These are phyloP conservation scores for Biancaea sappan DNA, from an alignment of 306 rosid species.

Conservation along the genomic window DNA sequence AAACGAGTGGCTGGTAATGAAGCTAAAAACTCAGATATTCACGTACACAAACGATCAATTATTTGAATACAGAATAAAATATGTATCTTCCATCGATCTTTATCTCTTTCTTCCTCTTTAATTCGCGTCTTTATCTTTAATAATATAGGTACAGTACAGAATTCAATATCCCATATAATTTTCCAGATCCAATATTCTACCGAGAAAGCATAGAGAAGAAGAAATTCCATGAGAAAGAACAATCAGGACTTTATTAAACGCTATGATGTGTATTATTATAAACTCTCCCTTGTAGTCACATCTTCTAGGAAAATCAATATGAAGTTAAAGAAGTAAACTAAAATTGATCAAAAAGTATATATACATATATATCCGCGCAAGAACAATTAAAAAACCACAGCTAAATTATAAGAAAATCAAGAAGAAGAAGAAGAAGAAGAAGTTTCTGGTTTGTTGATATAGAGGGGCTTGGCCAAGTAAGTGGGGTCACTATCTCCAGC, in stretches of 20 bases:
- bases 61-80: too few species aligned
- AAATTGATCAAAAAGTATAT: constrained; percentile 7
- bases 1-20: too few species aligned
- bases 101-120: too few species aligned
- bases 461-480: constrained; percentile 68
- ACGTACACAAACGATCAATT: too few species aligned
- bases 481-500: constrained; percentile 83
- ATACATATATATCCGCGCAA: background rate
- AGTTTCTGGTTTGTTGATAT: constrained; percentile 33
- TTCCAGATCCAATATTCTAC: too few species aligned
- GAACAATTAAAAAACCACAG: background rate
- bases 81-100: too few species aligned
- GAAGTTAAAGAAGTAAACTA: background rate
- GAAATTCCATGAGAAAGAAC: background rate
- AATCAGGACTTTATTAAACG: background rate
- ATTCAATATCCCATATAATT: too few species aligned
- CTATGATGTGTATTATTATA: background rate
- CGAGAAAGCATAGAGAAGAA: background rate
- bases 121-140: too few species aligned
- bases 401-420: background rate
- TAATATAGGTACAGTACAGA: too few species aligned
- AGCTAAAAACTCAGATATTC: too few species aligned
- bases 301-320: constrained; percentile 21
- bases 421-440: background rate
- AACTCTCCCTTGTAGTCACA: constrained; percentile 32